A percentile compares a stretch with the other conserved stretches of the same genome.
These are phyloP conservation scores for Fusarium luffae DNA, from an alignment of 2,329 filamentous ascomycete species.

Conservation along the genomic window DNA sequence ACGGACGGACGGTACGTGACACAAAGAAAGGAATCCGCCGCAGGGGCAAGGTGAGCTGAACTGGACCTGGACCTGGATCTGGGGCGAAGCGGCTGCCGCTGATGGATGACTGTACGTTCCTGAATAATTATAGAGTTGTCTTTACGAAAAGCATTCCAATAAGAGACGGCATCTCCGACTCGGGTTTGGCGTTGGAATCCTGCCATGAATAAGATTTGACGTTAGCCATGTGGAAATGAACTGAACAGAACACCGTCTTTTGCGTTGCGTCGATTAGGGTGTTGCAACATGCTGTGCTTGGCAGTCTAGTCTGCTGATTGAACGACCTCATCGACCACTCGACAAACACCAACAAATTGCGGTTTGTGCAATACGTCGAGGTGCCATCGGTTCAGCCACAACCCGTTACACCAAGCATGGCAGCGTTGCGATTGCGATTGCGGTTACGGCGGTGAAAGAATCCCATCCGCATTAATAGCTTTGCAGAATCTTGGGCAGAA, in stretches of 20 bases:
- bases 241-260: conserved; percentile 6
- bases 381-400: conserved; percentile 26
- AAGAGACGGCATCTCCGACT: conserved; percentile 33
- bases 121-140: conserved; percentile 24
- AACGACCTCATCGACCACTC: conserved; percentile 1
- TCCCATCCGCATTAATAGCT: conserved; percentile 31
- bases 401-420: conserved; percentile 8
- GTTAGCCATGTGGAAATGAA: conserved; percentile 27
- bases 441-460: conserved; percentile 33
- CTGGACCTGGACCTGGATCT: conserved; percentile 31
- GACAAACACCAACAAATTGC: background rate
- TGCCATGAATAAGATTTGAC: conserved; percentile 24
- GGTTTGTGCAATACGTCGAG: background rate
- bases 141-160: conserved; percentile 30
- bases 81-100: conserved; percentile 33
- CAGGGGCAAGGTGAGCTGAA: conserved; percentile 35
- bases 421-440: conserved; percentile 24
- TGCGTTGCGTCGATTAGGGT: background rate
- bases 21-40: conserved; percentile 5
- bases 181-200: conserved; percentile 22
- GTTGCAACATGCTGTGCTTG: background rate
- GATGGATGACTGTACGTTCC: conserved; percentile 1
- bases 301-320: conserved; percentile 3
- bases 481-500: conserved; percentile 35
- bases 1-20: conserved; percentile 15